Base-by-base conservation (phyloP, 495 filamentous ascomycete species). In the Pyrenula aspistea region DNA sequence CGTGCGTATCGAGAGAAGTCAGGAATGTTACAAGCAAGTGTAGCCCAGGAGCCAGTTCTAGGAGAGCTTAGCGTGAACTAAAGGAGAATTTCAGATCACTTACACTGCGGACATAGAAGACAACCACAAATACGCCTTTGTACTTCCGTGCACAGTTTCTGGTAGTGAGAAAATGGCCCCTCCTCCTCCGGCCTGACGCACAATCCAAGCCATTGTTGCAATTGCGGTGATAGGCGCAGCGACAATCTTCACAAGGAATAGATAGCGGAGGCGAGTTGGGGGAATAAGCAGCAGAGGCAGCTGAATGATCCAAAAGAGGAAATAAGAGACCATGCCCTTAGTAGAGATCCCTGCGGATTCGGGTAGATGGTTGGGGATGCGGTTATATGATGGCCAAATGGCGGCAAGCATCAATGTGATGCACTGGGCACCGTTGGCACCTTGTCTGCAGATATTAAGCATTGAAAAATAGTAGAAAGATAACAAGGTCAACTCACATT, bases 1-100 rank as follows among this genome's bases (percentile, higher is more conserved):
- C 67, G 72, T 10, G 80, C 76, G 65, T 83, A 85, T 0, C 82
- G 73, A 15, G 75, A 77, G 69, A 85, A 85, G 67, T 86, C 83
- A 19, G 77, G 75, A 42, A 42, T 42, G 31, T 42, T 42, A 15
- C 31, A 42, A 42, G 31, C 31, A 15, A 42, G 60, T 0, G 73
- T 75, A 3, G 72, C 61, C 67, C 69, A 76, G 3, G 64, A 68
- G 15, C 73, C 73, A 0, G 70, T 72, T 15, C 31, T 42, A 42
- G 15, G 4, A 42, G 15, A 42, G 31, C 15, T 42, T 8, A 15
- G 15, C 31, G 15, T 15, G 15, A 15, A 42, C 31, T 8, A 15
- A 8, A 8, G 15, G 31, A 42, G 15, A 42, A 15, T 8, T 42
- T 4, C 4, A 42, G 31, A 4, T 42, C 15, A 42, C 31, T 42